A percentile compares a stretch with the other conserved stretches of the same genome.
These are phyloP conservation scores for Acacia melanoxylon DNA, from an alignment of 306 rosid genomes.

Conservation along the genomic window DNA sequence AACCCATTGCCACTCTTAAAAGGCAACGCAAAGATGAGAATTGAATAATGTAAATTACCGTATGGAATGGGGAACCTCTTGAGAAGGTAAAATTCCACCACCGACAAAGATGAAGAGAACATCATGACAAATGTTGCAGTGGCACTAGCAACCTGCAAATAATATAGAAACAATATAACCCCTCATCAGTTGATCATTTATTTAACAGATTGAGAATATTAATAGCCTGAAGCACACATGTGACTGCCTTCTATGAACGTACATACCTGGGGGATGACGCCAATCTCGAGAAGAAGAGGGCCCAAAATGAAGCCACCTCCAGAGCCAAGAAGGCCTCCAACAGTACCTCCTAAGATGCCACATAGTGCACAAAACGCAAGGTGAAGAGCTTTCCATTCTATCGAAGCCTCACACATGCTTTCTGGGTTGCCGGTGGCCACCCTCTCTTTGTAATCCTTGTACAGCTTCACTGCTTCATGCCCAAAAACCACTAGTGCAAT, in stretches of 20 bases:
- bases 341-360: slow-evolving; percentile 87
- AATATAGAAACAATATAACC: not conserved
- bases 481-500: slow-evolving; percentile 68
- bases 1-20: not conserved
- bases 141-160: slow-evolving; percentile 83
- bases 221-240: not conserved
- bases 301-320: slow-evolving; percentile 95
- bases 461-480: slow-evolving; percentile 68
- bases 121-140: slow-evolving; percentile 94
- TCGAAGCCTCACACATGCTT: slow-evolving; percentile 83
- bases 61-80: slow-evolving; percentile 86
- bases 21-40: slow-evolving; percentile 4
- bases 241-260: not conserved
- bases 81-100: slow-evolving; percentile 88
- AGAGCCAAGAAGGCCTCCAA: slow-evolving; percentile 88
- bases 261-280: slow-evolving; percentile 79
- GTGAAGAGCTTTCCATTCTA: slow-evolving; percentile 67
- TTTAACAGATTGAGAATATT: not conserved
- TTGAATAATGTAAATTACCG: slow-evolving; percentile 45
- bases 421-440: slow-evolving; percentile 55
- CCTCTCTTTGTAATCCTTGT: slow-evolving; percentile 68
- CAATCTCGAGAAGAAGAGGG: slow-evolving; percentile 86
- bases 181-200: not conserved
- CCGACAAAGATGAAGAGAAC: slow-evolving; percentile 86
- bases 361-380: slow-evolving; percentile 72